Evolutionary conservation across 1,139 yeast genomes (phyloP).

Genomic region (Candida gigantensis): DNA sequence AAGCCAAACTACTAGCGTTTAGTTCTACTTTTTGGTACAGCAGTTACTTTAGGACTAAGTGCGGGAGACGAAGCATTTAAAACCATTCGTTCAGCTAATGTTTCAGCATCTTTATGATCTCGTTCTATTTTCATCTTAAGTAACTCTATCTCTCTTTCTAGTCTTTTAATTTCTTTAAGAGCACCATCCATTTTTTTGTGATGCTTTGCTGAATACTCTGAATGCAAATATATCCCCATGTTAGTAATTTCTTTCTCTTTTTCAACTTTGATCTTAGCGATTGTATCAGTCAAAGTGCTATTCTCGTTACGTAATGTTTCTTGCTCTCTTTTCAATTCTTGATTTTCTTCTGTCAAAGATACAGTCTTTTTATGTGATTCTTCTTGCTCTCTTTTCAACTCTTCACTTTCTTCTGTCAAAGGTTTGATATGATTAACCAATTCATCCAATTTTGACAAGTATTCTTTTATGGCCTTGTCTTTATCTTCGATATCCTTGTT

Average conservation of each 20-base stretch:
- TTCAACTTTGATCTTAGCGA: slow-evolving; percentile 42
- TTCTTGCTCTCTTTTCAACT: slow-evolving; percentile 16
- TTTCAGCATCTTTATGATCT: slow-evolving; percentile 14
- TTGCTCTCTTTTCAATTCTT: slow-evolving; percentile 14
- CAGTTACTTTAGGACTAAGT: slow-evolving; percentile 8
- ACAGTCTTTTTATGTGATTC: slow-evolving; percentile 24
- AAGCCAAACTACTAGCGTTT: slow-evolving; percentile 1
- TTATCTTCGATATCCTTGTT: slow-evolving; percentile 18
- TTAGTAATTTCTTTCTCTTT: slow-evolving; percentile 44
- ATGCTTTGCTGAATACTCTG: slow-evolving; percentile 70
- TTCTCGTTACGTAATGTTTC: slow-evolving; percentile 18
- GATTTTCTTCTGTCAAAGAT: slow-evolving; percentile 17
- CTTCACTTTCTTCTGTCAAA: slow-evolving; percentile 16
- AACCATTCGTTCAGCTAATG: slow-evolving; percentile 15
- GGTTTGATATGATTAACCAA: slow-evolving; percentile 22
- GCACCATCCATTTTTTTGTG: slow-evolving; percentile 46
- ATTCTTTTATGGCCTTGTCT: slow-evolving; percentile 26
- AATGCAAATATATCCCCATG: slow-evolving; percentile 65
- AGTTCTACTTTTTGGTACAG: slow-evolving; percentile 2
- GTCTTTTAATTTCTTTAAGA: slow-evolving; percentile 10
- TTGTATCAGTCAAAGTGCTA: slow-evolving; percentile 22
- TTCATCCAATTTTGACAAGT: slow-evolving; percentile 25
- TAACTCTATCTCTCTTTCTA: slow-evolving; percentile 16
- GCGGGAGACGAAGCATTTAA: slow-evolving; percentile 9
- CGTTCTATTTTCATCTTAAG: slow-evolving; percentile 16